These are phyloP conservation scores for Quambalaria eucalypti DNA, from an alignment of 1,284 basidiomycete species.

Conservation along the genomic window DNA sequence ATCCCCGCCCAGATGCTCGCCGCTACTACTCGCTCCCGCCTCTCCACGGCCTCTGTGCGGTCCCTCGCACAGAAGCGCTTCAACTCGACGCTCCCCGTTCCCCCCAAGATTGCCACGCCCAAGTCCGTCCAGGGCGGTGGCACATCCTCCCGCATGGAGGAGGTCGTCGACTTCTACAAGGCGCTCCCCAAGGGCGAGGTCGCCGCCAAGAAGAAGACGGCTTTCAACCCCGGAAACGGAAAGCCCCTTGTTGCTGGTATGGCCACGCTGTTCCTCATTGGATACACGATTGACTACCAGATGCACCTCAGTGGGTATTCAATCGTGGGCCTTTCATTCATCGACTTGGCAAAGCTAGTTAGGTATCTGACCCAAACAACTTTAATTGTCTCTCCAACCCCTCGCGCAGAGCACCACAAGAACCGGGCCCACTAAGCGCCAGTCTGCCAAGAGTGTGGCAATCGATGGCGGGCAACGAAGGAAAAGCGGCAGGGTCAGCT, in stretches of 20 bases:
- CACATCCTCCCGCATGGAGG: conserved; percentile 63
- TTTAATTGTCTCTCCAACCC: not conserved
- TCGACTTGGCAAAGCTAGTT: no score
- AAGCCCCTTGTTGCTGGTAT: not conserved
- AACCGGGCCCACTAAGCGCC: conserved; percentile 1
- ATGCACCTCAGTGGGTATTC: not conserved
- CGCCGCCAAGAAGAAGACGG: conserved; percentile 50
- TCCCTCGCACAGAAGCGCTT: no score
- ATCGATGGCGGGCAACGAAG: not conserved
- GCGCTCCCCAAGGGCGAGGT: conserved; percentile 67
- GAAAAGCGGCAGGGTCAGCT: not conserved
- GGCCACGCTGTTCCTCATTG: not conserved
- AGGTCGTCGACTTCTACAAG: conserved; percentile 87
- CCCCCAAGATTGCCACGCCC: conserved; percentile 89
- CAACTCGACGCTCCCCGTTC: conserved; percentile 58
- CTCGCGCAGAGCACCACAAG: not conserved
- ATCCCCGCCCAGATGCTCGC: no score
- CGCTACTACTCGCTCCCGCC: no score
- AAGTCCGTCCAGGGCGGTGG: conserved; percentile 73
- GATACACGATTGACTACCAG: not conserved
- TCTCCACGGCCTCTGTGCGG: no score
- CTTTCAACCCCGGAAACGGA: not conserved
- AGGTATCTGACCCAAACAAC: no score
- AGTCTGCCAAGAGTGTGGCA: not conserved
- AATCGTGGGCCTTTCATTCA: not conserved